phyloP scores from a whole-genome alignment of 768 basidiomycete genomes.

The Lentinula aciculospora region DNA sequence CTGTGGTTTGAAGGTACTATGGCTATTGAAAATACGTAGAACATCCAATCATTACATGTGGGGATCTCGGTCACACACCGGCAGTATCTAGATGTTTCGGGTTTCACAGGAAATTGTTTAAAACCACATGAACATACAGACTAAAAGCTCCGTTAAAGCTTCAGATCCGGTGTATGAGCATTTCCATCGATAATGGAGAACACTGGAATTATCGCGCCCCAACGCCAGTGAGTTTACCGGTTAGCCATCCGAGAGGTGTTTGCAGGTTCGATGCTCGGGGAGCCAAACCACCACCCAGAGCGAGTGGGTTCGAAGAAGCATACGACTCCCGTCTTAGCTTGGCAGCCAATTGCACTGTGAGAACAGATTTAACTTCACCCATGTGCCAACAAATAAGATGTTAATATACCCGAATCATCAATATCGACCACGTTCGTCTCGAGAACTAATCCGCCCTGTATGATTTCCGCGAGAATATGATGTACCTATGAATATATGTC shows the following conservation, averaged over 20 bases:
- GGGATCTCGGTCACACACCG: too few relatives aligned
- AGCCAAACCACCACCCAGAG: slow-evolving; percentile 61
- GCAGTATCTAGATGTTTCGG: too few relatives aligned
- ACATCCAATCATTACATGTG: background rate
- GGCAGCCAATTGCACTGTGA: slow-evolving; percentile 61
- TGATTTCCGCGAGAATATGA: slow-evolving; percentile 91
- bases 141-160: too few relatives aligned
- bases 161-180: too few relatives aligned
- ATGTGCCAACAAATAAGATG: slow-evolving; percentile 4
- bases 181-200: too few relatives aligned
- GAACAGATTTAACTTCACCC: slow-evolving; percentile 4
- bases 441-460: slow-evolving; percentile 93
- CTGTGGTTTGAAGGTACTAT: background rate
- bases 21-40: background rate
- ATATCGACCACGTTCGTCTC: slow-evolving; percentile 94
- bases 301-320: slow-evolving; percentile 75
- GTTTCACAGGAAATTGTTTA: too few relatives aligned
- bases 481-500: slow-evolving; percentile 57
- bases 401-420: slow-evolving; percentile 53
- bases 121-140: too few relatives aligned
- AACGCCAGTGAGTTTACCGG: slow-evolving; percentile 65
- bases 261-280: slow-evolving; percentile 56
- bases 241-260: slow-evolving; percentile 76
- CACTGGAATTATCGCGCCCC: slow-evolving; percentile 42
- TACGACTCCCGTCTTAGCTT: slow-evolving; percentile 75